Conservation (phyloP, 2,329 filamentous ascomycete genomes). For the Aspergillus piperis region DNA sequence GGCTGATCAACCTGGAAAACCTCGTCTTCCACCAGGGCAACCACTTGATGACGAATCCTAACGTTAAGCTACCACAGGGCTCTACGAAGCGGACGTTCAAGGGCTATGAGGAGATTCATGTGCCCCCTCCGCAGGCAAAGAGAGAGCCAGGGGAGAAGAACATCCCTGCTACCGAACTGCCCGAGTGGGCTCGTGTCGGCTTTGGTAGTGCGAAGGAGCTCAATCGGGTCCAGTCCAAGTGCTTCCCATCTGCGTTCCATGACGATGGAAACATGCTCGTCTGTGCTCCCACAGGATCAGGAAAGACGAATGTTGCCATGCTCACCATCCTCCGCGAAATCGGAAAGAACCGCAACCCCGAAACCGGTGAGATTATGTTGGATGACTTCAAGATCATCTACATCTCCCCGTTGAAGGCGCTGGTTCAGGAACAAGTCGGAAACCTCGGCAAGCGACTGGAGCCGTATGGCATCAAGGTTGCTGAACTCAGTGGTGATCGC, state of each 20-base stretch:
- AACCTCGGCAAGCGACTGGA: slow-evolving; percentile 93
- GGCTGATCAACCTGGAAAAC: slow-evolving; percentile 90
- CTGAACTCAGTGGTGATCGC: slow-evolving; percentile 95
- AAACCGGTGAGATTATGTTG: slow-evolving; percentile 90
- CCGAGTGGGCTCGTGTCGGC: slow-evolving; percentile 84
- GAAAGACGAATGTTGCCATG: slow-evolving; percentile 99
- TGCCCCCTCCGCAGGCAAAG: slow-evolving; percentile 87
- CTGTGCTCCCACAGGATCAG: slow-evolving; percentile 94
- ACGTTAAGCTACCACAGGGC: slow-evolving; percentile 87
- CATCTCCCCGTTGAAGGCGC: slow-evolving; percentile 90
- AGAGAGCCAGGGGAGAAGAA: slow-evolving; percentile 76
- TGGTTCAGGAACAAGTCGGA: slow-evolving; percentile 97
- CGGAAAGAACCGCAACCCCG: slow-evolving; percentile 85
- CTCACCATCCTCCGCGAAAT: slow-evolving; percentile 93
- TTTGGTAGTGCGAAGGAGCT: slow-evolving; percentile 85
- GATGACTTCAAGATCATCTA: slow-evolving; percentile 99
- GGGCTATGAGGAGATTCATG: slow-evolving; percentile 97
- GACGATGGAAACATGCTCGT: slow-evolving; percentile 97
- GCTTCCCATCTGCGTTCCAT: slow-evolving; percentile 85
- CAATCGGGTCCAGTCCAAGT: slow-evolving; percentile 94
- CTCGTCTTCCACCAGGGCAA: slow-evolving; percentile 97
- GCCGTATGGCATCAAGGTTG: slow-evolving; percentile 85
- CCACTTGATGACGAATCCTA: slow-evolving; percentile 98
- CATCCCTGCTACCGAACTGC: slow-evolving; percentile 82
- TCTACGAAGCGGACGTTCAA: slow-evolving; percentile 96